Evolutionary conservation across 2,329 filamentous ascomycete genomes (phyloP).

Genomic region (Aspergillus caelatus): DNA sequence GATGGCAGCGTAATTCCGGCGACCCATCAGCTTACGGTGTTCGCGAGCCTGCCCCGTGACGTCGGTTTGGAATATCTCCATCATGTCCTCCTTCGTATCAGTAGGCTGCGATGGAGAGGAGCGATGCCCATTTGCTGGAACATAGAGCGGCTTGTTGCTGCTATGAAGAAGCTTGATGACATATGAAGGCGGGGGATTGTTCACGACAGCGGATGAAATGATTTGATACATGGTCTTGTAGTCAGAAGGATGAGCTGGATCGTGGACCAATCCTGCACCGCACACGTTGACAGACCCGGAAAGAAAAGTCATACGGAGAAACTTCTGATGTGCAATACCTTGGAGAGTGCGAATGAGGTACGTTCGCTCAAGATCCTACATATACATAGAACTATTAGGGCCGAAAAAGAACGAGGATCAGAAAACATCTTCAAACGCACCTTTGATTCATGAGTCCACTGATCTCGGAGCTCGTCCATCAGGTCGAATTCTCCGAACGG

Average conservation of each 20-base stretch:
- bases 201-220: constrained; percentile 90
- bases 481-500: constrained; percentile 96
- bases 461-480: constrained; percentile 88
- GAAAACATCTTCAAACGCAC: constrained; percentile 39
- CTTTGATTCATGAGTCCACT: constrained; percentile 98
- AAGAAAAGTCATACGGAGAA: constrained; percentile 93
- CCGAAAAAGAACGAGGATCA: background rate
- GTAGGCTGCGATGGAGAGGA: constrained; percentile 67
- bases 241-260: constrained; percentile 85
- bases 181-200: constrained; percentile 80
- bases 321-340: constrained; percentile 92
- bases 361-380: constrained; percentile 84
- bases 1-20: constrained; percentile 88
- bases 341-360: constrained; percentile 96
- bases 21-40: constrained; percentile 87
- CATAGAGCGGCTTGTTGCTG: constrained; percentile 87
- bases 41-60: constrained; percentile 82
- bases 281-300: constrained; percentile 88
- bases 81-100: constrained; percentile 99
- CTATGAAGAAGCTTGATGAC: constrained; percentile 88
- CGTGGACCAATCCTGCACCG: constrained; percentile 90
- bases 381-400: background rate
- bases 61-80: constrained; percentile 98
- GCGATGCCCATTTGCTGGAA: constrained; percentile 83
- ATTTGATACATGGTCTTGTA: constrained; percentile 99